Evolutionary conservation across 768 basidiomycete species (phyloP), one percentile per base, ranked within the genome.

Genomic region (Auricularia sp.): DNA sequence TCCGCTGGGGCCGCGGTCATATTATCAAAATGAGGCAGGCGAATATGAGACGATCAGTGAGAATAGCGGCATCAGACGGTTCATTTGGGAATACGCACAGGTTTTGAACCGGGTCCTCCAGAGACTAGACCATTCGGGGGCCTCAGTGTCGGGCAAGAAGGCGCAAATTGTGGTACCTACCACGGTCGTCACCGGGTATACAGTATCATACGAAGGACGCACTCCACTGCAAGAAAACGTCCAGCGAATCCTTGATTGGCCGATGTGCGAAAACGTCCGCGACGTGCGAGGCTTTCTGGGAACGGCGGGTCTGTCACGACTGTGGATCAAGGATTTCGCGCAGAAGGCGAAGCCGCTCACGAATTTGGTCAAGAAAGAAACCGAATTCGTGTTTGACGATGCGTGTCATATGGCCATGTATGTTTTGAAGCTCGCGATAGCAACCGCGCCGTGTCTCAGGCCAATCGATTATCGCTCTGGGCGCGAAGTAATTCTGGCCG

Each of bases 21-120:
- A 67, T 3, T 80, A 81, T 62, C 51, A 10, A 18, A 34, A 63
- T 0, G 7, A 35, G 0, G 70, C 75, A n/a, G 74, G 79, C 0
- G 18, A 11, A 0, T 77, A 68, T 59, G 73, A 83, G 61, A 77
- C 71, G 0, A 74, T 81, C 1, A 70, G 73, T 0, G 71, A 73
- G 0, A 82, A 82, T 63, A 68, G 70, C 0, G 73, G 74, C 0
- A 79, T 82, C 16, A 61, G 74, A 0, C 64, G 71, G 0, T 82
- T 80, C 54, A 70, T 80, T 0, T 81, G 75, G 72, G 76, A 80
- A 63, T 77, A 79, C 35, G 67, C 78, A 13, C 51, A 68, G 3
- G 71, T 73, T 61, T 35, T 80, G 11, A 76, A 82, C 62, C 37
- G 75, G 0, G 65, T 83, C 1, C 37, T 79, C 0, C 77, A 80